Conservation (phyloP, 1,284 basidiomycete genomes). For the Salmacisia buchloeana region DNA sequence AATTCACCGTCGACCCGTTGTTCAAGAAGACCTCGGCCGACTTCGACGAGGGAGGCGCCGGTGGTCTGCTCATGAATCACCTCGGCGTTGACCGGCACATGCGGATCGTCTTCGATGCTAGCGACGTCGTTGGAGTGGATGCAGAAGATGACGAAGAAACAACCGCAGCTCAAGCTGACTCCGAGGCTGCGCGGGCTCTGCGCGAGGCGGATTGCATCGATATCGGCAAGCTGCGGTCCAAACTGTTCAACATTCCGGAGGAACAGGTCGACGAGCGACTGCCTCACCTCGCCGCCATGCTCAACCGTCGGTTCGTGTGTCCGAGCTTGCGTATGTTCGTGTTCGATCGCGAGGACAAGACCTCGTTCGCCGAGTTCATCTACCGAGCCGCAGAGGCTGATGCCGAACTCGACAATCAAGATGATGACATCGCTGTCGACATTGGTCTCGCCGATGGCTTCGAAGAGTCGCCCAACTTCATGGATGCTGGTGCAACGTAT, state of each 20-base stretch:
- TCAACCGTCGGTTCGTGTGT: slow-evolving; percentile 32
- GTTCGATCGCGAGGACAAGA: slow-evolving; percentile 38
- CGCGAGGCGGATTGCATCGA: slow-evolving; percentile 17
- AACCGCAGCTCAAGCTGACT: slow-evolving; percentile 10
- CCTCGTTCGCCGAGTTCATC: slow-evolving; percentile 20
- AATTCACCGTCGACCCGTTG: slow-evolving; percentile 91
- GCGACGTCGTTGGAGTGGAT: slow-evolving; percentile 75
- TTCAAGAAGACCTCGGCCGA: slow-evolving; percentile 98
- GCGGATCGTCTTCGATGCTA: slow-evolving; percentile 91
- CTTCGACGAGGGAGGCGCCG: slow-evolving; percentile 96
- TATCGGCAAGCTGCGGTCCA: slow-evolving; percentile 30
- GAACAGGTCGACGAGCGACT: slow-evolving; percentile 13
- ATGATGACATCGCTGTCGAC: slow-evolving; percentile 46
- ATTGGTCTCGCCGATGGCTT: neutral
- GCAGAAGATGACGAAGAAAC: slow-evolving; percentile 32
- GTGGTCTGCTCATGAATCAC: slow-evolving; percentile 58
- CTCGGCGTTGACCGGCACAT: slow-evolving; percentile 72
- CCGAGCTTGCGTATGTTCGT: slow-evolving; percentile 38
- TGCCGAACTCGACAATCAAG: slow-evolving; percentile 53
- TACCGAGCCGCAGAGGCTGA: slow-evolving; percentile 22
- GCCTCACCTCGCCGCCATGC: slow-evolving; percentile 19
- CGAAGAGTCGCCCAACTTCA: neutral
- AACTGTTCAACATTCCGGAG: slow-evolving; percentile 23
- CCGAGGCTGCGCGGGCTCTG: neutral
- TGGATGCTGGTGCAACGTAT: neutral